These are phyloP conservation scores for Chalciporus pseudorubinellus DNA, from an alignment of 768 basidiomycete species.

Conservation along the genomic window DNA sequence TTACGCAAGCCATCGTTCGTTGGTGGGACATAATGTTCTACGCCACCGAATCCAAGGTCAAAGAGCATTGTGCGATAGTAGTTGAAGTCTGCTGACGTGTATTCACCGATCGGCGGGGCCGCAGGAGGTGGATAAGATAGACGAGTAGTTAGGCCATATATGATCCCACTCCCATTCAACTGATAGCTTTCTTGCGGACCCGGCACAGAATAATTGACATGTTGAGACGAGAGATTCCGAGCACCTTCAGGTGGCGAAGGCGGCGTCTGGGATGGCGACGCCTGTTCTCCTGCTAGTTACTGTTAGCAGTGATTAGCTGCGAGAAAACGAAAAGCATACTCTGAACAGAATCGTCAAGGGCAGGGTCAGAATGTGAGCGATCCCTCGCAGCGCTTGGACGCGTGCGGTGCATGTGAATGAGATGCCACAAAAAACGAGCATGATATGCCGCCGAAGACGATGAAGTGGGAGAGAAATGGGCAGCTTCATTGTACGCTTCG, in stretches of 20 bases:
- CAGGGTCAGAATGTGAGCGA: conserved; percentile 38
- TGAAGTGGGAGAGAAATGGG: conserved; percentile 55
- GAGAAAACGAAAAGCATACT: conserved; percentile 33
- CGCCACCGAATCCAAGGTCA: conserved; percentile 65
- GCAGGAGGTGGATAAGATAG: conserved; percentile 30
- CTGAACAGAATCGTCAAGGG: conserved; percentile 57
- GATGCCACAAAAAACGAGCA: conserved; percentile 71
- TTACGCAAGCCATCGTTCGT: conserved; percentile 26
- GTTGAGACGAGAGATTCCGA: conserved; percentile 11
- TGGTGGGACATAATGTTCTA: conserved; percentile 25
- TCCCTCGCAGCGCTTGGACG: conserved; percentile 42
- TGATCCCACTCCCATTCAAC: conserved; percentile 7
- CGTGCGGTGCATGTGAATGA: conserved; percentile 60
- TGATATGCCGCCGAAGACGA: conserved; percentile 75
- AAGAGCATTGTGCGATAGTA: conserved; percentile 77
- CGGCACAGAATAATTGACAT: conserved; percentile 15
- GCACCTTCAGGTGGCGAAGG: conserved; percentile 21
- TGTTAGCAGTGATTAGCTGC: conserved; percentile 10
- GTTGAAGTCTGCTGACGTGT: conserved; percentile 53
- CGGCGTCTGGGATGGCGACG: conserved; percentile 21
- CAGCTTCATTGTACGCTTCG: conserved; percentile 75
- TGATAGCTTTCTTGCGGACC: conserved; percentile 21
- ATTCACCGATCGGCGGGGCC: conserved; percentile 26
- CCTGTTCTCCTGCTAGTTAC: conserved; percentile 17
- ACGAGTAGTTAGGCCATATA: conserved; percentile 16